phyloP scores from a whole-genome alignment of 1,284 basidiomycete species.

The Trichosporon asahii region DNA sequence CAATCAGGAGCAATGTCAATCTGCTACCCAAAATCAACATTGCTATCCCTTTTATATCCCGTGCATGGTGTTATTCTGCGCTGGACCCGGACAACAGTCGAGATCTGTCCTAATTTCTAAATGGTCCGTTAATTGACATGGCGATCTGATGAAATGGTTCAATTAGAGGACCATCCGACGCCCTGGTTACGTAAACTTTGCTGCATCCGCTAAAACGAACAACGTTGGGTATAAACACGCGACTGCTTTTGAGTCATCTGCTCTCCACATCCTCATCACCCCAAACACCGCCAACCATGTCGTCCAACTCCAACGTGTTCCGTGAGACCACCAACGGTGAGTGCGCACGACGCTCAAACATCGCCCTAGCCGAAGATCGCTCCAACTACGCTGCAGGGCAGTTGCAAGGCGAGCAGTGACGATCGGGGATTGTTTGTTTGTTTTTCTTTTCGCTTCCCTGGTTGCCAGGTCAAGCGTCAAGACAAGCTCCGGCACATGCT shows the following conservation, averaged over 20 bases:
- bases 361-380: background rate
- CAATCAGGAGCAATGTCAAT: too few species aligned
- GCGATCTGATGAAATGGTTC: background rate
- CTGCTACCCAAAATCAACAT: too few species aligned
- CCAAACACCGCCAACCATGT: conserved; percentile 6
- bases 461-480: too few species aligned
- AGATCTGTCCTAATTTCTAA: background rate
- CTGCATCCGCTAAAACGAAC: background rate
- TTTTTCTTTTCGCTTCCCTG: background rate
- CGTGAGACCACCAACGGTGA: conserved; percentile 25
- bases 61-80: too few species aligned
- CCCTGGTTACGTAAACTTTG: conserved; percentile 15
- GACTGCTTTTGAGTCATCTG: conserved; percentile 22
- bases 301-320: conserved; percentile 25
- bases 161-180: background rate
- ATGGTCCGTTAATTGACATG: background rate
- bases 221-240: conserved; percentile 20
- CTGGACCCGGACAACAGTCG: too few species aligned
- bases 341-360: background rate
- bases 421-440: conserved; percentile 3
- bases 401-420: background rate
- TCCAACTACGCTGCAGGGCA: background rate
- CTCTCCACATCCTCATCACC: conserved; percentile 1
- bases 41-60: too few species aligned
- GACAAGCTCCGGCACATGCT: too few species aligned